phyloP scores from a whole-genome alignment of 2,329 filamentous ascomycete species.

The Aspergillus fumigatus region DNA sequence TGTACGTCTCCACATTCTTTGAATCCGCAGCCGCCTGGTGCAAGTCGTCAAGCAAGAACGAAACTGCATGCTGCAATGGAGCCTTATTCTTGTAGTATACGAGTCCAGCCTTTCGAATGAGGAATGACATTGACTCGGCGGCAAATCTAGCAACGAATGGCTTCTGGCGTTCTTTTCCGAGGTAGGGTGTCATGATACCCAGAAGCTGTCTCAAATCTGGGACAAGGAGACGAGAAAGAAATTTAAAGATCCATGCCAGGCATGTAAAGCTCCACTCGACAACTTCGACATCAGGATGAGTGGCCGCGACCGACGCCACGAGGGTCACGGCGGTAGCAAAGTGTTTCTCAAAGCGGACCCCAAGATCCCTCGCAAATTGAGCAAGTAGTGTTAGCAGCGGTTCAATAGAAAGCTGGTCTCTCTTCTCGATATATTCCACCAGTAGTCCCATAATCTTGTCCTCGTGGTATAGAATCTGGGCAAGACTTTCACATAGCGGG shows the following conservation, averaged over 20 bases:
- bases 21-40: constrained; percentile 27
- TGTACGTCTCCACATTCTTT: constrained; percentile 56
- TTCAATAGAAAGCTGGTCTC: constrained; percentile 76
- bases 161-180: constrained; percentile 78
- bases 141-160: constrained; percentile 86
- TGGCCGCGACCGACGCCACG: constrained; percentile 72
- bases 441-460: constrained; percentile 76
- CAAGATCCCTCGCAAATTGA: constrained; percentile 91
- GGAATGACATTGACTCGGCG: constrained; percentile 89
- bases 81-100: constrained; percentile 67
- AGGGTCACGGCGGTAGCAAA: constrained; percentile 71
- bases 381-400: constrained; percentile 83
- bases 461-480: constrained; percentile 88
- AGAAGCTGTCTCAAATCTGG: constrained; percentile 82
- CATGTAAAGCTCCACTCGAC: constrained; percentile 97
- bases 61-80: constrained; percentile 66
- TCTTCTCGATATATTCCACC: constrained; percentile 68
- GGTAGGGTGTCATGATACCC: constrained; percentile 73
- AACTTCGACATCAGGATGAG: constrained; percentile 75
- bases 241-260: constrained; percentile 95
- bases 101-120: constrained; percentile 81
- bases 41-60: constrained; percentile 68
- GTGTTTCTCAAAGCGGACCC: constrained; percentile 79
- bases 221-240: constrained; percentile 80
- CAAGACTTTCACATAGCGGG: constrained; percentile 80